Evolutionary conservation across 495 filamentous ascomycete genomes (phyloP).

Genomic region (Hypoxylon cercidicola): DNA sequence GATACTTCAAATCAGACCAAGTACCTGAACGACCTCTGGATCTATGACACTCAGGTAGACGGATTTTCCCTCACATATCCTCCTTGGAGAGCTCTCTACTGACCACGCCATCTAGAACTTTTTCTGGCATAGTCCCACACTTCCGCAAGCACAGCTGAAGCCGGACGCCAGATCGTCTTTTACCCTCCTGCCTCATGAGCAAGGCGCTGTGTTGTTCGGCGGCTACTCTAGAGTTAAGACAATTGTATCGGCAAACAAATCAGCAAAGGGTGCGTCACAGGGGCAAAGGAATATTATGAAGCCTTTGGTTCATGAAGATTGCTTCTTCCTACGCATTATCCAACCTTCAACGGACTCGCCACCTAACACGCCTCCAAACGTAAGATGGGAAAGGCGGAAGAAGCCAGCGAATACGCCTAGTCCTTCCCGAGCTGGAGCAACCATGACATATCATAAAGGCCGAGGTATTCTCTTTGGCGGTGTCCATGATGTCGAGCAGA

Average conservation of each 20-base stretch:
- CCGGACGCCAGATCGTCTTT: slow-evolving; percentile 92
- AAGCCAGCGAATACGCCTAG: slow-evolving; percentile 88
- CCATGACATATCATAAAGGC: slow-evolving; percentile 92
- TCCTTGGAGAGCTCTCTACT: slow-evolving; percentile 63
- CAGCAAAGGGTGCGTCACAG: slow-evolving; percentile 68
- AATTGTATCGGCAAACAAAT: slow-evolving; percentile 64
- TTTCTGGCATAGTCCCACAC: slow-evolving; percentile 76
- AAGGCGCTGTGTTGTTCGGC: slow-evolving; percentile 87
- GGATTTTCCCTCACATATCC: slow-evolving; percentile 43
- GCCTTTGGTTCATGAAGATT: slow-evolving; percentile 90
- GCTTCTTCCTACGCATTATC: slow-evolving; percentile 88
- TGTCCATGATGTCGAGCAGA: slow-evolving; percentile 92
- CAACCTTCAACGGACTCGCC: slow-evolving; percentile 72
- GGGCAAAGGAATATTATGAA: slow-evolving; percentile 74
- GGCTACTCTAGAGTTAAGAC: slow-evolving; percentile 93
- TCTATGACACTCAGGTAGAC: slow-evolving; percentile 63
- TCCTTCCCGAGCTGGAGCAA: slow-evolving; percentile 84
- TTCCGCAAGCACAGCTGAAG: slow-evolving; percentile 80
- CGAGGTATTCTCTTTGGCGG: slow-evolving; percentile 94
- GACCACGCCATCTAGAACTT: slow-evolving; percentile 64
- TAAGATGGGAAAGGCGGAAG: slow-evolving; percentile 93
- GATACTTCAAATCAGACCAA: slow-evolving; percentile 93
- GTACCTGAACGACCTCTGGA: slow-evolving; percentile 78
- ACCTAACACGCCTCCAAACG: slow-evolving; percentile 67
- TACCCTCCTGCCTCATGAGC: slow-evolving; percentile 87